Base-by-base conservation (phyloP, 208 protist genomes). In the Novymonas esmeraldas region DNA sequence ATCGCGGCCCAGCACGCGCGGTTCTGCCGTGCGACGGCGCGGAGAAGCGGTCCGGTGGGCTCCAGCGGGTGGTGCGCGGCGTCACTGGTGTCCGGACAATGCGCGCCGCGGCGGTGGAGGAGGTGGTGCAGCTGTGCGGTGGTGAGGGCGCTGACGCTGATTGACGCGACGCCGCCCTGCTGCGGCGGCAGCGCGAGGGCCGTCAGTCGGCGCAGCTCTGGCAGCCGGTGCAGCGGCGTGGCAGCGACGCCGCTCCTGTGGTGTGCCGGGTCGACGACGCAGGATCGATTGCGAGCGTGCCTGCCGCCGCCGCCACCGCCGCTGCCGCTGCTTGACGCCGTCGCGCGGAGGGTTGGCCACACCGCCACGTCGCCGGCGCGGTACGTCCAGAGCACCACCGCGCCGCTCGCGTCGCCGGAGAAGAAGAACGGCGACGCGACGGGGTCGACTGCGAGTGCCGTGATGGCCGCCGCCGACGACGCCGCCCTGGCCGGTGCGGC, bases 381-480 rank as follows among this genome's bases (percentile, higher is more conserved):
- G 61, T 81, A 81, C 31, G 73, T 79, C 81, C 85, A 91, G 55
- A 88, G 60, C 45, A 59, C 71, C 48, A 92, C 73, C 14, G 31
- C 50, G 3, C 82, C 86, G 41, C 68, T 57, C 7, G 52, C 70
- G 48, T 89, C 76, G 24, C 86, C 86, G 2, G 80, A 70, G 38
- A 92, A 85, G 41, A 89, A 79, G 66, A 92, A 85, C 0, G 82
- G 86, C 51, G 73, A 78, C 9, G 78, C 55, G 52, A 64, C 52
- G 0, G 60, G 46, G 31, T 84, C 62, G 14, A 89, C 76, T n/a
- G 73, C 73, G 45, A 89, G 48, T 14, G 74, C 65, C 0, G 82
- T 84, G 49, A 80, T 83, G 16, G 50, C 45, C 22, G 13, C 22
- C 22, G 39, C 49, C 46, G 38, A 28, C 22, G 26, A 46, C 31